Percentiles rank a stretch among this genome's conserved stretches.
Conservation (phyloP, 2,329 filamentous ascomycete species). For the Waltergamsia citrina region DNA sequence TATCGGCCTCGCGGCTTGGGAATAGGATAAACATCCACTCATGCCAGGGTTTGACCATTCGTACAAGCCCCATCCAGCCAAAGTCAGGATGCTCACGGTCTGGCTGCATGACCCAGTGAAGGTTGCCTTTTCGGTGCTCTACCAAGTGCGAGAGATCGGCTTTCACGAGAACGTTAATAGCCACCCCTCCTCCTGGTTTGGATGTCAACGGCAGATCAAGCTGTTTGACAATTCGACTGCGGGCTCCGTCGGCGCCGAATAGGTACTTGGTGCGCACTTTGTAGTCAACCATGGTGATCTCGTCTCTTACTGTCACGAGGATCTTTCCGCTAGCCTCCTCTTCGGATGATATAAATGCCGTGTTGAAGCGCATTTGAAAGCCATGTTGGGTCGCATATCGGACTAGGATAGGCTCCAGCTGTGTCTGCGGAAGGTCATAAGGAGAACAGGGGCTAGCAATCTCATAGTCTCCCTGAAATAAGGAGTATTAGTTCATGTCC, state of each 20-base stretch:
- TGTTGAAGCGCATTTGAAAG: too few species aligned
- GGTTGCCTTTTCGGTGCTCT: constrained; percentile 40
- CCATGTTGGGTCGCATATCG: too few species aligned
- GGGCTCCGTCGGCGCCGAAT: constrained; percentile 43
- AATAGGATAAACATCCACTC: constrained; percentile 53
- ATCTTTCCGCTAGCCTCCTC: too few species aligned
- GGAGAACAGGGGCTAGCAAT: too few species aligned
- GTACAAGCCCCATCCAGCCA: constrained; percentile 36
- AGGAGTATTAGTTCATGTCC: too few species aligned
- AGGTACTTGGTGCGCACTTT: constrained; percentile 39
- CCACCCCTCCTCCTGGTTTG: constrained; percentile 28
- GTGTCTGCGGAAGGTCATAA: too few species aligned
- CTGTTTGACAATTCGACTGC: constrained; percentile 25
- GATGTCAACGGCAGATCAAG: constrained; percentile 28
- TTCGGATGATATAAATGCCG: too few species aligned
- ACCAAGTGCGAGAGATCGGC: constrained; percentile 40
- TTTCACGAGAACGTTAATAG: constrained; percentile 29
- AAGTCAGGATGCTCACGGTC: constrained; percentile 39
- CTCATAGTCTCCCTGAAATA: too few species aligned
- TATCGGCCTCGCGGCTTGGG: constrained; percentile 25
- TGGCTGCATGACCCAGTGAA: constrained; percentile 52
- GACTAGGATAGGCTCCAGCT: too few species aligned
- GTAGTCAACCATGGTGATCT: too few species aligned
- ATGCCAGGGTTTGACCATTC: constrained; percentile 56
- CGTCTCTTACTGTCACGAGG: too few species aligned